Conservation (phyloP, 2,329 filamentous ascomycete species). For the Xylariales sp. region DNA sequence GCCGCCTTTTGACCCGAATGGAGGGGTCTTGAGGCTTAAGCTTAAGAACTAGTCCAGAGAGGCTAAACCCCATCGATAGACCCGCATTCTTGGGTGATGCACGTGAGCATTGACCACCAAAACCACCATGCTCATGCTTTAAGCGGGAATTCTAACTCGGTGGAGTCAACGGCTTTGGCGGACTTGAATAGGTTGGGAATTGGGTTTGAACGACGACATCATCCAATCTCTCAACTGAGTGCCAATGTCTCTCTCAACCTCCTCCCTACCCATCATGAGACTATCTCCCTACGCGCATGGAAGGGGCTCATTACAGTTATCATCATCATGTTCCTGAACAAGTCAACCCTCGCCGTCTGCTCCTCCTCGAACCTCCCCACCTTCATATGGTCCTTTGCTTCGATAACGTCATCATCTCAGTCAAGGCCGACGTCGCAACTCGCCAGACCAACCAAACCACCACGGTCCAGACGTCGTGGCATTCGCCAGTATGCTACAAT, state of each 20-base stretch:
- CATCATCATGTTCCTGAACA: constrained; percentile 26
- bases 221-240: too few relatives aligned
- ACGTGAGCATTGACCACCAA: not conserved
- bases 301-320: too few relatives aligned
- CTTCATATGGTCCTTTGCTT: constrained; percentile 16
- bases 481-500: constrained; percentile 21
- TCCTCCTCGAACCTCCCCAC: constrained; percentile 16
- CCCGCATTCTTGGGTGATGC: not conserved
- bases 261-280: too few relatives aligned
- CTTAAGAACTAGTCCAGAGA: too few relatives aligned
- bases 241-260: too few relatives aligned
- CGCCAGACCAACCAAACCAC: not conserved
- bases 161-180: too few relatives aligned
- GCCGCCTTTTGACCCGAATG: too few relatives aligned
- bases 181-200: too few relatives aligned
- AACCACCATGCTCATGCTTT: too few relatives aligned
- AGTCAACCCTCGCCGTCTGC: constrained; percentile 23
- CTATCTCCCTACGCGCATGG: too few relatives aligned
- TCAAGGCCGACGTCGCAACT: constrained; percentile 1
- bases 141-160: too few relatives aligned
- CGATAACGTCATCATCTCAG: constrained; percentile 22
- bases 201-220: too few relatives aligned
- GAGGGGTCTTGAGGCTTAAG: not conserved
- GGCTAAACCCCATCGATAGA: not conserved
- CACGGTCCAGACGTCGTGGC: not conserved